A percentile compares a stretch with the other conserved stretches of the same genome.
These are phyloP conservation scores for Hyaloperonospora brassicae DNA, from an alignment of 352 stramenopile genomes.

Conservation along the genomic window DNA sequence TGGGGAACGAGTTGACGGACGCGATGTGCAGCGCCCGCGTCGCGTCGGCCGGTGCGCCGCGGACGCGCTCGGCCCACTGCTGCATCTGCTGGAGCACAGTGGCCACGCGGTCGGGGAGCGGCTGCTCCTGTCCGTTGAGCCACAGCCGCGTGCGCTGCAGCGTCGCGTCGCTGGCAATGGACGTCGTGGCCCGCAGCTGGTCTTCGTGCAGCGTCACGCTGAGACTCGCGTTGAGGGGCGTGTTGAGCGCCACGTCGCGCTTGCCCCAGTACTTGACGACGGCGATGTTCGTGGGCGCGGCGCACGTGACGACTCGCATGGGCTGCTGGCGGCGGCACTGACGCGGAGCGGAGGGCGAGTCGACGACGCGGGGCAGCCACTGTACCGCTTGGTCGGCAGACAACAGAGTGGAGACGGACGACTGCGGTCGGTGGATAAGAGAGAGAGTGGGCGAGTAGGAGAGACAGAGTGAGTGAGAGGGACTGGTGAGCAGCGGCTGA, in stretches of 20 bases:
- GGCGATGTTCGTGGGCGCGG: slow-evolving; percentile 96
- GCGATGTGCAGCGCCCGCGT: slow-evolving; percentile 86
- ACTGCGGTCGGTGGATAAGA: too few relatives aligned
- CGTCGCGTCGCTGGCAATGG: slow-evolving; percentile 45
- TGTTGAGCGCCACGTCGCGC: slow-evolving; percentile 85
- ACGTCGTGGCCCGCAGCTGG: slow-evolving; percentile 94
- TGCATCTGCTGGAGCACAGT: slow-evolving; percentile 66
- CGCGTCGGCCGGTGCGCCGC: slow-evolving; percentile 10
- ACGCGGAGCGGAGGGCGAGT: too few relatives aligned
- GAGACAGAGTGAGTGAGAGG: too few relatives aligned
- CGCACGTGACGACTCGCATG: slow-evolving; percentile 80
- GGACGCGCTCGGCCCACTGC: slow-evolving; percentile 27
- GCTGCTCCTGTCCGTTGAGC: slow-evolving; percentile 91
- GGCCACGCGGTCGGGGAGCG: slow-evolving; percentile 75
- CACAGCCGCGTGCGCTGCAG: slow-evolving; percentile 90
- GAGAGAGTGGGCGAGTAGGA: too few relatives aligned
- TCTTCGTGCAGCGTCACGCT: slow-evolving; percentile 94
- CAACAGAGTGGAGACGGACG: too few relatives aligned
- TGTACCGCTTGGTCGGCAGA: too few relatives aligned
- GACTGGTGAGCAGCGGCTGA: too few relatives aligned
- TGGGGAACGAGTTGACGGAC: slow-evolving; percentile 98
- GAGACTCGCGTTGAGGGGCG: slow-evolving; percentile 95
- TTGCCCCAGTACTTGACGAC: slow-evolving; percentile 99
- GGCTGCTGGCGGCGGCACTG: too few relatives aligned
- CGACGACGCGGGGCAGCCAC: too few relatives aligned